phyloP scores from a whole-genome alignment of 352 stramenopile species.

The Elongisporangium anandrum region DNA sequence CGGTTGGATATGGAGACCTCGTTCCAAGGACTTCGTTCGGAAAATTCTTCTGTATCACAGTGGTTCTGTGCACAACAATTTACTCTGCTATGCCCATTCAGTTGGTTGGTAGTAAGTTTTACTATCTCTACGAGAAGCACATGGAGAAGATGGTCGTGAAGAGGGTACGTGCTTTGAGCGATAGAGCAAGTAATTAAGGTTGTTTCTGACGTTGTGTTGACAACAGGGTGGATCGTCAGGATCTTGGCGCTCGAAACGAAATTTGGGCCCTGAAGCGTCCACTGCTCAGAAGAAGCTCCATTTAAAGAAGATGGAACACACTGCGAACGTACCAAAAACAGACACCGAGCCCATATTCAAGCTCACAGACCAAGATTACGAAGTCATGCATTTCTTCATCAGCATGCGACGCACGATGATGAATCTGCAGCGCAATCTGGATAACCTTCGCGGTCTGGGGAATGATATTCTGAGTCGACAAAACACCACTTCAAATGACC shows the following conservation, averaged over 20 bases:
- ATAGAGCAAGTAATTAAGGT: background rate
- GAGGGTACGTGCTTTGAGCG: constrained; percentile 19
- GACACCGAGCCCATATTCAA: constrained; percentile 20
- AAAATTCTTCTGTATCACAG: constrained; percentile 55
- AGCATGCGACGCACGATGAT: constrained; percentile 41
- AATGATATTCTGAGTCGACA: constrained; percentile 25
- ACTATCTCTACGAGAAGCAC: constrained; percentile 62
- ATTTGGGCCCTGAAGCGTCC: constrained; percentile 5
- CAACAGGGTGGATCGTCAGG: constrained; percentile 44
- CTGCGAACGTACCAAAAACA: background rate
- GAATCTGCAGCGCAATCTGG: constrained; percentile 46
- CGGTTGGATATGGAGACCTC: constrained; percentile 73
- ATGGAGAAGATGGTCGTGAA: constrained; percentile 58
- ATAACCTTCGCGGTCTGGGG: constrained; percentile 29
- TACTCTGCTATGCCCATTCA: constrained; percentile 79
- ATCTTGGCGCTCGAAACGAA: constrained; percentile 45
- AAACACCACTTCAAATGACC: constrained; percentile 8
- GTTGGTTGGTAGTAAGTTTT: constrained; percentile 69
- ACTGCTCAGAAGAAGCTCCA: constrained; percentile 11
- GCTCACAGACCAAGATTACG: constrained; percentile 39
- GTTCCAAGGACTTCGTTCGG: constrained; percentile 54
- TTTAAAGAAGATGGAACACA: background rate
- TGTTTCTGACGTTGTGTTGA: constrained; percentile 2
- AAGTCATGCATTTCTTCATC: constrained; percentile 39
- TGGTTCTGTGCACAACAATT: constrained; percentile 57